phyloP scores from a whole-genome alignment of 2,329 filamentous ascomycete species.

The Claviceps sorghi region DNA sequence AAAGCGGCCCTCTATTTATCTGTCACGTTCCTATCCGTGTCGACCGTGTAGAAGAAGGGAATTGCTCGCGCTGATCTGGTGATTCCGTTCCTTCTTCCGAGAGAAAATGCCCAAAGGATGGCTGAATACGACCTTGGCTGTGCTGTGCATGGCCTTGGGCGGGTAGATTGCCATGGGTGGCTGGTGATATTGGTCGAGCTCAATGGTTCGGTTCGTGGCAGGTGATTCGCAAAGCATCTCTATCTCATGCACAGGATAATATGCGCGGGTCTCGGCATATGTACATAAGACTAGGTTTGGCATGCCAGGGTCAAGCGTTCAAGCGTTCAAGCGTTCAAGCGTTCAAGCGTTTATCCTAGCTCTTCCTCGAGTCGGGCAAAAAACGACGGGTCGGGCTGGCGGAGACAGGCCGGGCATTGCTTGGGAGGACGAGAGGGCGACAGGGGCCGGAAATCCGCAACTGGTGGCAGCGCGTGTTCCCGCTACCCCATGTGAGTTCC shows the following conservation, averaged over 20 bases:
- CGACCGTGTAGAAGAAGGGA: background rate
- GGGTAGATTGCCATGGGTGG: background rate
- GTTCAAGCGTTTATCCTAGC: too few relatives aligned
- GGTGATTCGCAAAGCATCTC: background rate
- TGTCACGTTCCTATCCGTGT: background rate
- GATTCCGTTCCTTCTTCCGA: background rate
- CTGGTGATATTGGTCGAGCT: background rate
- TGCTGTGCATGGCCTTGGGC: background rate
- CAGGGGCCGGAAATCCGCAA: background rate
- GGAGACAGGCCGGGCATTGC: background rate
- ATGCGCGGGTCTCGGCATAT: background rate
- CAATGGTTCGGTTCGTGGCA: background rate
- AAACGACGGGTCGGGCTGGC: background rate
- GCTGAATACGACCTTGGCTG: background rate
- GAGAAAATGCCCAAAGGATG: background rate
- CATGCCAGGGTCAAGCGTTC: background rate
- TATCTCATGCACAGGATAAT: background rate
- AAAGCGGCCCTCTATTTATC: background rate
- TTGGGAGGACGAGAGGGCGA: background rate
- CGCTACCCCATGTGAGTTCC: conserved; percentile 5
- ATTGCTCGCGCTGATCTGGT: background rate
- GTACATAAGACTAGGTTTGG: background rate
- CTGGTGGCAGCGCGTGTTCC: background rate
- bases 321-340: background rate
- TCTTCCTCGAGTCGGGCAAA: background rate